Percentiles rank a stretch among this genome's conserved stretches.
Evolutionary conservation across 352 stramenopile species (phyloP).

Genomic region (Pseudoperonospora humuli): DNA sequence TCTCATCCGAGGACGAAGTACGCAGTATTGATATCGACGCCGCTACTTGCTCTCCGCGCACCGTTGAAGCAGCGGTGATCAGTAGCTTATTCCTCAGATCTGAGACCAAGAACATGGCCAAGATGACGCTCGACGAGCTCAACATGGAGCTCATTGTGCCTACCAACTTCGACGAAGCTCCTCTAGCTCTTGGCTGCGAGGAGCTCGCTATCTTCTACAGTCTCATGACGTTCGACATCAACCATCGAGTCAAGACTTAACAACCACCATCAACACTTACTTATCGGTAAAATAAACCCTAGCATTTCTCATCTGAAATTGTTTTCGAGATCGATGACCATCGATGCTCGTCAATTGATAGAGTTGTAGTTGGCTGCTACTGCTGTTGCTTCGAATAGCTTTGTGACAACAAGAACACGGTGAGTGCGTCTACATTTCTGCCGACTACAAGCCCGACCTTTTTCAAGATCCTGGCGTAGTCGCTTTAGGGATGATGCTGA

Average conservation of each 20-base stretch:
- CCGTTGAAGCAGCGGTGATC: slow-evolving; percentile 38
- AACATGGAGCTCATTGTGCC: slow-evolving; percentile 24
- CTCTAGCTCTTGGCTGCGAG: slow-evolving; percentile 47
- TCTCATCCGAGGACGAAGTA: slow-evolving; percentile 36
- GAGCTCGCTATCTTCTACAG: slow-evolving; percentile 75
- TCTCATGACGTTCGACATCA: slow-evolving; percentile 62
- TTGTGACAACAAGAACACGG: no score
- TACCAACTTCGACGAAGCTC: slow-evolving; percentile 58
- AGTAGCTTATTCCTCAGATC: slow-evolving; percentile 19
- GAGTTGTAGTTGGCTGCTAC: no score
- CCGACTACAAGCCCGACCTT: no score
- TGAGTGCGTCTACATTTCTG: no score
- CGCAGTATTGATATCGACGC: slow-evolving; percentile 7
- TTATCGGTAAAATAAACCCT: slow-evolving; percentile 12
- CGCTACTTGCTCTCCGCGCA: slow-evolving; percentile 36
- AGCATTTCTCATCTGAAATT: no score
- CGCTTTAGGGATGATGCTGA: no score
- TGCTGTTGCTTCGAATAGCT: no score
- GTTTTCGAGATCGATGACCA: no score
- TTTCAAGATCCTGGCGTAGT: no score
- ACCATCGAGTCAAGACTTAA: slow-evolving; percentile 13
- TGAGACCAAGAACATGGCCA: no score
- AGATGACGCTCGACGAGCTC: slow-evolving; percentile 10
- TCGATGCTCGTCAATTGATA: no score
- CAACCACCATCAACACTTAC: slow-evolving; percentile 17